Percentiles rank a stretch among this genome's conserved stretches.
phyloP scores from a whole-genome alignment of 257 asterid species.

The Jaltomata sinuosa region DNA sequence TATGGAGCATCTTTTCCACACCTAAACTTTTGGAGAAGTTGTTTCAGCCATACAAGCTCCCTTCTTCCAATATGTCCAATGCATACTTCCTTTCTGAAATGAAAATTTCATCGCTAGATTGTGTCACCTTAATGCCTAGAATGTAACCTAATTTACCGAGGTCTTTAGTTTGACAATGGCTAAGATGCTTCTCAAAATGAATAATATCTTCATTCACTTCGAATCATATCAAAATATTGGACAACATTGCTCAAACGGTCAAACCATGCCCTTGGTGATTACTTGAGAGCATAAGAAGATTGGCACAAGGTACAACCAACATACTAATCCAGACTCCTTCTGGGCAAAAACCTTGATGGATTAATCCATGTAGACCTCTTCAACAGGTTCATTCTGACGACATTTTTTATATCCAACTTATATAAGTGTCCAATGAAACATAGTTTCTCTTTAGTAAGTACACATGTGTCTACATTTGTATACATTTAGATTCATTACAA shows the following conservation, averaged over 20 bases:
- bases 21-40: not conserved
- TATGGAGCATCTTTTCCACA: not conserved
- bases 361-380: not conserved
- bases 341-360: not conserved
- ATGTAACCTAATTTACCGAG: not conserved
- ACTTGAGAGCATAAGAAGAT: not conserved
- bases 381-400: not conserved
- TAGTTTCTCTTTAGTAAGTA: not conserved
- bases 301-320: not conserved
- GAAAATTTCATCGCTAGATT: not conserved
- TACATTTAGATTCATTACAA: not conserved
- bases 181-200: not conserved
- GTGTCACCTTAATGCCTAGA: too few species aligned
- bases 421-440: not conserved
- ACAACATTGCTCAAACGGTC: not conserved
- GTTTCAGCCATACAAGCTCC: not conserved
- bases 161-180: not conserved
- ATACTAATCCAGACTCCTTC: not conserved
- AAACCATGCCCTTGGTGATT: not conserved
- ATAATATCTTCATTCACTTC: not conserved
- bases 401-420: not conserved
- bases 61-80: not conserved
- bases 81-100: not conserved
- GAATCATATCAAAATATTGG: not conserved
- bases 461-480: not conserved